Evolutionary conservation across 1,284 basidiomycete genomes (phyloP).

Genomic region (Flammula alnicola): DNA sequence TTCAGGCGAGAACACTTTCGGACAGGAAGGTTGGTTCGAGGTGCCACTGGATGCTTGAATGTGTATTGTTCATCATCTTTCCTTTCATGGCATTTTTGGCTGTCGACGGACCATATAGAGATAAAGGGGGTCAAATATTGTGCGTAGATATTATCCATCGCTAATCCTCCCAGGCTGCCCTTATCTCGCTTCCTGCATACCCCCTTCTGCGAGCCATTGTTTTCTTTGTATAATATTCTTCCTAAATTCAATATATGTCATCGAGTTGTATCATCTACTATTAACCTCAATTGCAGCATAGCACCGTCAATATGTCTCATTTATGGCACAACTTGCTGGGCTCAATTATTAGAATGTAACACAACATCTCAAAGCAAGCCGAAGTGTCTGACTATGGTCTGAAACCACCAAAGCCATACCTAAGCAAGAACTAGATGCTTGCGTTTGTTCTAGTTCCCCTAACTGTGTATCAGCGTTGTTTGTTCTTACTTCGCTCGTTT

Average conservation of each 20-base stretch:
- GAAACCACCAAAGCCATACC: too few relatives aligned
- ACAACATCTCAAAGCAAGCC: too few relatives aligned
- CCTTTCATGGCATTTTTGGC: constrained; percentile 19
- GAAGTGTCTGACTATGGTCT: too few relatives aligned
- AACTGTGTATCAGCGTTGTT: too few relatives aligned
- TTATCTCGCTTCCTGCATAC: constrained; percentile 32
- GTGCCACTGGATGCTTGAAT: constrained; percentile 48
- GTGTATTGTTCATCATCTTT: constrained; percentile 8
- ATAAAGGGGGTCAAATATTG: constrained; percentile 22
- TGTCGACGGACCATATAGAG: constrained; percentile 32
- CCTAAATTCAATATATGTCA: constrained; percentile 29
- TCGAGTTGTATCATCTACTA: constrained; percentile 25
- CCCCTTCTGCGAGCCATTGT: constrained; percentile 23
- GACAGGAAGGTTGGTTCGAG: constrained; percentile 58
- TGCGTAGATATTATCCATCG: constrained; percentile 23
- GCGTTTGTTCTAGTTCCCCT: too few relatives aligned
- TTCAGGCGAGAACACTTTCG: constrained; percentile 97
- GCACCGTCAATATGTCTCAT: too few relatives aligned
- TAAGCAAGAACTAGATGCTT: too few relatives aligned
- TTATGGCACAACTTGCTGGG: too few relatives aligned
- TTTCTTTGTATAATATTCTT: constrained; percentile 37
- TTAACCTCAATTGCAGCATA: neutral
- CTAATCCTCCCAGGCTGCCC: constrained; percentile 15
- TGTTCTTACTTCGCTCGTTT: too few relatives aligned
- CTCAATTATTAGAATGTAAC: too few relatives aligned